These are phyloP conservation scores for Tripterygium wilfordii DNA, from an alignment of 177 flowering plant genomes.

Conservation along the genomic window DNA sequence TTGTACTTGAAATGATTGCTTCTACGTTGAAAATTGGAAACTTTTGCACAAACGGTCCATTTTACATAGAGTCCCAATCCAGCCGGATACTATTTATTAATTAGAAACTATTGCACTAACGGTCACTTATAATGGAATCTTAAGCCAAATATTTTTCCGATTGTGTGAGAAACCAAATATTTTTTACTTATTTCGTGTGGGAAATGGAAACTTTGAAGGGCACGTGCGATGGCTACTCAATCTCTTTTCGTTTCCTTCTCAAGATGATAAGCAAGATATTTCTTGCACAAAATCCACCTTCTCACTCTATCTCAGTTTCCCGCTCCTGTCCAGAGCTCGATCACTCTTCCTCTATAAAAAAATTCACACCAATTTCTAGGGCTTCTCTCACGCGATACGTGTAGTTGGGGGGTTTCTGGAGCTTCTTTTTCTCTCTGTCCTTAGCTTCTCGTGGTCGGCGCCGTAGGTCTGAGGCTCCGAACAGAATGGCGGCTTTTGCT, in stretches of 20 bases:
- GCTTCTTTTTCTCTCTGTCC: constrained; percentile 1
- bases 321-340: constrained; percentile 10
- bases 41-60: too few species aligned
- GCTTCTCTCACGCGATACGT: constrained; percentile 5
- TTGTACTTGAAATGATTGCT: too few species aligned
- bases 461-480: background rate
- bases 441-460: too few species aligned
- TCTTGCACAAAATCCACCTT: background rate
- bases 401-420: constrained; percentile 9
- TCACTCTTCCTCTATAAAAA: background rate
- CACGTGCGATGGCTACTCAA: constrained; percentile 4
- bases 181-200: too few species aligned
- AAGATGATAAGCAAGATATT: constrained; percentile 20
- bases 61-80: too few species aligned
- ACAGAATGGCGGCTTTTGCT: constrained; percentile 41
- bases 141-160: too few species aligned
- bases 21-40: too few species aligned
- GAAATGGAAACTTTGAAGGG: background rate
- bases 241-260: background rate
- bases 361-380: constrained; percentile 8
- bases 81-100: too few species aligned
- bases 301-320: constrained; percentile 9
- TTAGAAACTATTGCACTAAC: too few species aligned
- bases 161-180: too few species aligned
- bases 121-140: too few species aligned